Conservation (phyloP, 345 rosid species). For the Gossypioides kirkii region DNA sequence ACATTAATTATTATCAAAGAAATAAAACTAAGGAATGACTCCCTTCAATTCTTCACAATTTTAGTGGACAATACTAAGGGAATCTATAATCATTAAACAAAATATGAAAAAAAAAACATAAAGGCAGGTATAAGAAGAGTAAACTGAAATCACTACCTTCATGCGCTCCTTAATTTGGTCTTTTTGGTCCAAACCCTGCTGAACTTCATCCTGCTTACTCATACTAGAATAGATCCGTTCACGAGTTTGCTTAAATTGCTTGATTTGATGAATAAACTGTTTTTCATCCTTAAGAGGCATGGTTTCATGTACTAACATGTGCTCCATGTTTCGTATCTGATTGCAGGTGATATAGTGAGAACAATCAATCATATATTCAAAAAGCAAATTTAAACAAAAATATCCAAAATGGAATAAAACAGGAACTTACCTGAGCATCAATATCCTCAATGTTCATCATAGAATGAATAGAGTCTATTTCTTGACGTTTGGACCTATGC, state of each 20-base stretch:
- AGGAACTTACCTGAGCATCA: conserved; percentile 45
- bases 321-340: conserved; percentile 64
- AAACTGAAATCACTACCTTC: conserved; percentile 43
- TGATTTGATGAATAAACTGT: conserved; percentile 58
- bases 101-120: background rate
- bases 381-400: background rate
- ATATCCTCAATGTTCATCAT: conserved; percentile 53
- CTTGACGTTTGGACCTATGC: conserved; percentile 56
- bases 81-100: background rate
- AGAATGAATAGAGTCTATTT: conserved; percentile 59
- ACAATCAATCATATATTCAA: background rate
- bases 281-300: conserved; percentile 73
- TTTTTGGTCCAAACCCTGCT: conserved; percentile 61
- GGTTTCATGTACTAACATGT: conserved; percentile 72
- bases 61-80: background rate
- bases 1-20: background rate
- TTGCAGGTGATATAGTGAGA: conserved; percentile 11
- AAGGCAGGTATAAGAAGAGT: background rate
- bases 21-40: background rate
- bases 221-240: conserved; percentile 49
- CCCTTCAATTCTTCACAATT: background rate
- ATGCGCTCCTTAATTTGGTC: conserved; percentile 61
- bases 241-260: conserved; percentile 54
- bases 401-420: conserved; percentile 1
- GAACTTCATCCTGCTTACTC: conserved; percentile 57